phyloP scores from a whole-genome alignment of 192 early-diverging fungal species.

The Phlyctochytrium arcticum region DNA sequence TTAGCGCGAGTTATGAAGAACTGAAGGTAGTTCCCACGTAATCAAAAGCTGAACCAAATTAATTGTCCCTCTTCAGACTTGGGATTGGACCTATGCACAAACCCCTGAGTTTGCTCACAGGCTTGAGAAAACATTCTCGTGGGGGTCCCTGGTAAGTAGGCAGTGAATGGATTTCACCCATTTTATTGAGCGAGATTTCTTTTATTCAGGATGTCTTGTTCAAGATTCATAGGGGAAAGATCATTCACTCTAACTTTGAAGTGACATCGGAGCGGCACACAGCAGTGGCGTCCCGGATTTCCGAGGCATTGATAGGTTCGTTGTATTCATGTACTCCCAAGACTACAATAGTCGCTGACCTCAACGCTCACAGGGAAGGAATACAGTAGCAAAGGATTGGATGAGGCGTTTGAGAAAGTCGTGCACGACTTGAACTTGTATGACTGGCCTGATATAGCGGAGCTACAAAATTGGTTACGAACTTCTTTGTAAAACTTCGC shows the following conservation, averaged over 20 bases:
- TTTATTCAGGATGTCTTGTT: slow-evolving; percentile 12
- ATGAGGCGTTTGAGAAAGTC: slow-evolving; percentile 12
- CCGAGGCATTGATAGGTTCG: slow-evolving; percentile 11
- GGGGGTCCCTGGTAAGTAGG: slow-evolving; percentile 27
- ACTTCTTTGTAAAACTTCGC: too few relatives aligned
- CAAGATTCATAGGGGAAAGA: slow-evolving; percentile 12
- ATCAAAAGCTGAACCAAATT: neutral
- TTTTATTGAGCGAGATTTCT: neutral
- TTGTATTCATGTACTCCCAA: neutral
- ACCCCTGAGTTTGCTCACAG: slow-evolving; percentile 77
- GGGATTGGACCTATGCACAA: slow-evolving; percentile 91
- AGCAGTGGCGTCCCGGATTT: slow-evolving; percentile 15
- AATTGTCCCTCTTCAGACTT: slow-evolving; percentile 38
- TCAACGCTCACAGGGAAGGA: too few relatives aligned
- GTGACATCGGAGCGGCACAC: neutral
- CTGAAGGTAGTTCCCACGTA: slow-evolving; percentile 27
- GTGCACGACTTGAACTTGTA: neutral
- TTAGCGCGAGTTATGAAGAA: slow-evolving; percentile 34
- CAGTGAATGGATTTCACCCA: too few relatives aligned
- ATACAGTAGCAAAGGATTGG: slow-evolving; percentile 6
- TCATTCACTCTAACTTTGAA: slow-evolving; percentile 9
- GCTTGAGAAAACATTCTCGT: slow-evolving; percentile 23
- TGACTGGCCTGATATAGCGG: too few relatives aligned
- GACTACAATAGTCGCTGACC: neutral
- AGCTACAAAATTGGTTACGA: too few relatives aligned